These are phyloP conservation scores for Arabidopsis hybrid DNA, from an alignment of 441 rosid genomes.

Conservation along the genomic window DNA sequence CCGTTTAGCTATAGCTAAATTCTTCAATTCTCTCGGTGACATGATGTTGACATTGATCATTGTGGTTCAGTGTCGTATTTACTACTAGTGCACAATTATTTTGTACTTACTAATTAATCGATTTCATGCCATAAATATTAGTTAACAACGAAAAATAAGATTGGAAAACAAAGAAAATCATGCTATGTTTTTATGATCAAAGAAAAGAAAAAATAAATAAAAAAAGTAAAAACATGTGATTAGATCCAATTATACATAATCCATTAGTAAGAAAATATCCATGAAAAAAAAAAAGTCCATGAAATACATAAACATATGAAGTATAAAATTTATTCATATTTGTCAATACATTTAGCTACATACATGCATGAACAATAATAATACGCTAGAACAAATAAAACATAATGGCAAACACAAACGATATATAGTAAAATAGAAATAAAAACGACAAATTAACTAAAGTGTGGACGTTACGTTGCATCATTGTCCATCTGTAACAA, in stretches of 20 bases:
- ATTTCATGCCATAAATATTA: background rate
- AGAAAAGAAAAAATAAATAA: background rate
- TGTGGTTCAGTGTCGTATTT: background rate
- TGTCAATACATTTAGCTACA: constrained; percentile 13
- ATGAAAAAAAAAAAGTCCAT: background rate
- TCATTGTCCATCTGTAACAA: constrained; percentile 29
- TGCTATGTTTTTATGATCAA: too few species aligned
- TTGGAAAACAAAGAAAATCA: too few species aligned
- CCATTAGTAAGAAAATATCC: background rate
- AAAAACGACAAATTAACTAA: background rate
- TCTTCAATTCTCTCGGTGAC: too few species aligned
- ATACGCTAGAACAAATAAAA: background rate
- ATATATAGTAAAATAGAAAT: background rate
- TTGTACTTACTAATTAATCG: background rate
- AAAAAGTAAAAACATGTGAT: background rate
- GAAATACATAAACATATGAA: background rate
- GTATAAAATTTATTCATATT: too few species aligned
- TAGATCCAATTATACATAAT: background rate
- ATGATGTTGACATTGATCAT: background rate
- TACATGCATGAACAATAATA: background rate
- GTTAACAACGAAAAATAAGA: too few species aligned
- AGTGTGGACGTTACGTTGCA: constrained; percentile 29
- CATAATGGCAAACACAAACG: constrained; percentile 21
- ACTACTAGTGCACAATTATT: too few species aligned
- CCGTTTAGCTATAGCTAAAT: background rate